phyloP scores from a whole-genome alignment of 257 asterid species.

The Paraleonurus japonicus region DNA sequence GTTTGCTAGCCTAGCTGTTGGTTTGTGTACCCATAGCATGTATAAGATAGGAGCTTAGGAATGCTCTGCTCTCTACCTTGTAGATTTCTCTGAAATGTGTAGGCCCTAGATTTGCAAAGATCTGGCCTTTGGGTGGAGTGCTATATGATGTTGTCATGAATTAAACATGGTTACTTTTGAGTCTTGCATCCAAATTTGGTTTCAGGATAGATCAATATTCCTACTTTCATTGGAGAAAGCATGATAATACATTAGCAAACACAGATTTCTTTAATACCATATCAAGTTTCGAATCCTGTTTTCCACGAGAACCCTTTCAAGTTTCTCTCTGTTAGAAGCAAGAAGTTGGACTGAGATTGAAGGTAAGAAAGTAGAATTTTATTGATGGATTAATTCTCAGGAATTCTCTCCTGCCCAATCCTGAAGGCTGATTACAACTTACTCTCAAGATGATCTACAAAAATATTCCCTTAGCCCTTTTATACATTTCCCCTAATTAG shows the following conservation, averaged over 20 bases:
- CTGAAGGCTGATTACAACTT: too few species aligned
- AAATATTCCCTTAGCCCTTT: too few species aligned
- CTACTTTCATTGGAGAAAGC: background rate
- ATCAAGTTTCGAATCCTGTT: background rate
- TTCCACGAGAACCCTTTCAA: background rate
- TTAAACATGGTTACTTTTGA: background rate
- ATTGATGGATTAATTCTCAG: too few species aligned
- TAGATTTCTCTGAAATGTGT: background rate
- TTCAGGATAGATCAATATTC: background rate
- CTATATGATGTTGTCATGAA: background rate
- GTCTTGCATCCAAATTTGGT: too few species aligned
- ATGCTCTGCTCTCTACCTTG: background rate
- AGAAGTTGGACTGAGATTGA: too few species aligned
- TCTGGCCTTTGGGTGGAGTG: background rate
- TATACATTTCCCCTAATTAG: too few species aligned
- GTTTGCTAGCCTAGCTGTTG: background rate
- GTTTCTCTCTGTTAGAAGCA: too few species aligned
- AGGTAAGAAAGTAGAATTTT: too few species aligned
- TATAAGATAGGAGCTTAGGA: background rate
- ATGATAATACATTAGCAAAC: background rate
- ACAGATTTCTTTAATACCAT: background rate
- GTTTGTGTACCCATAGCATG: background rate
- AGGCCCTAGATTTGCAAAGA: background rate
- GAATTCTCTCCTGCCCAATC: too few species aligned
- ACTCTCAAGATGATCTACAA: too few species aligned